A percentile compares a stretch with the other conserved stretches of the same genome.
Evolutionary conservation across 140 eudicot genomes (phyloP).

Genomic region (Oenanthe javanica): DNA sequence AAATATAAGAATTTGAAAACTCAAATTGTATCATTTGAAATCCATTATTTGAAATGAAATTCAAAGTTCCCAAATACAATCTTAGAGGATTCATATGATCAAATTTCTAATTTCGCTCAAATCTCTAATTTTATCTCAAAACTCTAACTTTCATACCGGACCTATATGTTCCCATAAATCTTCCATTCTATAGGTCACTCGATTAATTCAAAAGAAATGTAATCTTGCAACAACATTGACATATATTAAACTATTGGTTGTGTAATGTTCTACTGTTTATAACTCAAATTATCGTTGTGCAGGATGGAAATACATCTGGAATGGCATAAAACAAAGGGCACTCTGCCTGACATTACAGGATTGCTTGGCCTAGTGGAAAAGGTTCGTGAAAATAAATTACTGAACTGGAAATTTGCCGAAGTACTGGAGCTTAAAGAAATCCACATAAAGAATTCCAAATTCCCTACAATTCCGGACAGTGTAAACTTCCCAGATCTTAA

Average conservation of each 20-base stretch:
- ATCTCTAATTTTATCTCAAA: no score
- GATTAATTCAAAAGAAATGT: no score
- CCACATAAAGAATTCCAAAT: conserved; percentile 3
- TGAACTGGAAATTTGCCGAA: background rate
- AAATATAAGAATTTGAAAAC: no score
- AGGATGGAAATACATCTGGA: background rate
- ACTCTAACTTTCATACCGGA: no score
- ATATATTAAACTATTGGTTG: background rate
- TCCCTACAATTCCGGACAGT: conserved; percentile 20
- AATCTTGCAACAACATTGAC: background rate
- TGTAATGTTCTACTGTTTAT: background rate
- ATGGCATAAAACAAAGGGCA: background rate
- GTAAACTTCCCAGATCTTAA: conserved; percentile 15
- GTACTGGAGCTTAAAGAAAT: background rate
- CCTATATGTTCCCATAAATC: no score
- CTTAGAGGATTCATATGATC: no score
- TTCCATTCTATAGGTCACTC: no score
- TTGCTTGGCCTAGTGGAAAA: background rate
- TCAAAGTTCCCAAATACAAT: no score
- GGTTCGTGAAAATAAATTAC: background rate
- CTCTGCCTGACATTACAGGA: background rate
- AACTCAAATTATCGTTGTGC: background rate
- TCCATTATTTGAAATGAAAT: no score
- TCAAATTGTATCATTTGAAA: no score
- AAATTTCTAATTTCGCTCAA: no score